Conservation (phyloP, 2,329 filamentous ascomycete genomes). For the Laburnicola sp. region DNA sequence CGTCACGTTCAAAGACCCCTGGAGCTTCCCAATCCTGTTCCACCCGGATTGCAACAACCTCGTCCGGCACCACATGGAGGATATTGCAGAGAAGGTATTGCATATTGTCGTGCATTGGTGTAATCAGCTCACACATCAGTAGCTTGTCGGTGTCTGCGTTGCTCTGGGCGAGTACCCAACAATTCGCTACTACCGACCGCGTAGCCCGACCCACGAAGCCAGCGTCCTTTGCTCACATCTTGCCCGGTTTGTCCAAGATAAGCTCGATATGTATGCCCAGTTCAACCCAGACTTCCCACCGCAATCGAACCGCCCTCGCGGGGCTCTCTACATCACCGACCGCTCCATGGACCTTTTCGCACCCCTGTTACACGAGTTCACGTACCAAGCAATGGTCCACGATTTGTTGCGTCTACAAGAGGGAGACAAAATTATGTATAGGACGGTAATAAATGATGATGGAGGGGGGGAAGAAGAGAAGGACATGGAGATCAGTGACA, state of each 20-base stretch:
- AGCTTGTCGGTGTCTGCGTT: slow-evolving; percentile 87
- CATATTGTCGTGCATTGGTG: not conserved
- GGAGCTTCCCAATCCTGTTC: slow-evolving; percentile 91
- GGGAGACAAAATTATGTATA: slow-evolving; percentile 83
- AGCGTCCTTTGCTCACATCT: slow-evolving; percentile 84
- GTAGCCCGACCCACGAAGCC: slow-evolving; percentile 77
- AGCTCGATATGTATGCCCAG: slow-evolving; percentile 85
- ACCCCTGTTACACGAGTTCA: slow-evolving; percentile 91
- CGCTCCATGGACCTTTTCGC: slow-evolving; percentile 89
- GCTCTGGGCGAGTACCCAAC: slow-evolving; percentile 91
- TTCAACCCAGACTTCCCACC: slow-evolving; percentile 85
- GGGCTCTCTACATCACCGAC: slow-evolving; percentile 83
- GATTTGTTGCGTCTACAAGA: slow-evolving; percentile 89
- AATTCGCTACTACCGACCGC: slow-evolving; percentile 86
- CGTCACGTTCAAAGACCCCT: slow-evolving; percentile 89
- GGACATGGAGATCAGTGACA: slow-evolving; percentile 87
- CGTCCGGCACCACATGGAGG: slow-evolving; percentile 79
- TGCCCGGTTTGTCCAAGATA: slow-evolving; percentile 86
- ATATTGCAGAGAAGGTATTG: slow-evolving; percentile 80
- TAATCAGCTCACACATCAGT: slow-evolving; percentile 3
- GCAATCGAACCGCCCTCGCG: slow-evolving; percentile 73
- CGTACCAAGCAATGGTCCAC: slow-evolving; percentile 97
- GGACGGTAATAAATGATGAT: slow-evolving; percentile 76
- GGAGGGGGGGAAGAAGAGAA: slow-evolving; percentile 72
- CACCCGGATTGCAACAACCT: slow-evolving; percentile 87